Evolutionary conservation across 164 flowering plant species (phyloP).

Genomic region (Stephania cephalantha): DNA sequence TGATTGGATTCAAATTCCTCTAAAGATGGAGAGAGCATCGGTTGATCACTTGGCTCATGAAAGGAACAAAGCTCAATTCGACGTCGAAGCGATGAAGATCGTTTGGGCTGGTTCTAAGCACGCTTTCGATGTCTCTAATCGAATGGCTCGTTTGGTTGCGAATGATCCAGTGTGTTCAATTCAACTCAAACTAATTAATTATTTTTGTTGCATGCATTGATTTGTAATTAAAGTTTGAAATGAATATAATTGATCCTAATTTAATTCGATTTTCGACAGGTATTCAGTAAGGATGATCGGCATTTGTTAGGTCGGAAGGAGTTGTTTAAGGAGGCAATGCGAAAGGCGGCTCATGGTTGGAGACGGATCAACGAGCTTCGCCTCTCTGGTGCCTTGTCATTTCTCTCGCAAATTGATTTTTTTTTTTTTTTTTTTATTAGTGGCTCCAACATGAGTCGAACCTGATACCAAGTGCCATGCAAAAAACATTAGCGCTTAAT

Average conservation of each 20-base stretch:
- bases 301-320: slow-evolving; percentile 61
- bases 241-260: not conserved
- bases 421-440: not conserved
- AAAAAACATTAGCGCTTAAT: too few species aligned
- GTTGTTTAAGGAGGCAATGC: slow-evolving; percentile 72
- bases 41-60: slow-evolving; percentile 68
- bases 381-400: slow-evolving; percentile 46
- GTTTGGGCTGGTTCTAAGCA: slow-evolving; percentile 95
- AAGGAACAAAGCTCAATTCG: slow-evolving; percentile 68
- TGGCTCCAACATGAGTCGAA: too few species aligned
- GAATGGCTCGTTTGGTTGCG: slow-evolving; percentile 81
- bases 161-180: slow-evolving; percentile 58
- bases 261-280: slow-evolving; percentile 28
- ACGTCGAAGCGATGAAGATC: slow-evolving; percentile 84
- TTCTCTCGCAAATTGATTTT: not conserved
- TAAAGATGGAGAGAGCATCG: slow-evolving; percentile 29
- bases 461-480: too few species aligned
- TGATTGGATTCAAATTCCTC: not conserved
- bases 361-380: slow-evolving; percentile 76
- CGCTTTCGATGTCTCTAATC: slow-evolving; percentile 56
- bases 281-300: slow-evolving; percentile 65
- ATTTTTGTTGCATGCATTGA: not conserved
- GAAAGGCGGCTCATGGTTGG: slow-evolving; percentile 86
- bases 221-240: not conserved
- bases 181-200: too few species aligned